Evolutionary conservation across 2,329 filamentous ascomycete species (phyloP), one percentile per base, ranked within the genome.

Genomic region (Pyricularia grisea): DNA sequence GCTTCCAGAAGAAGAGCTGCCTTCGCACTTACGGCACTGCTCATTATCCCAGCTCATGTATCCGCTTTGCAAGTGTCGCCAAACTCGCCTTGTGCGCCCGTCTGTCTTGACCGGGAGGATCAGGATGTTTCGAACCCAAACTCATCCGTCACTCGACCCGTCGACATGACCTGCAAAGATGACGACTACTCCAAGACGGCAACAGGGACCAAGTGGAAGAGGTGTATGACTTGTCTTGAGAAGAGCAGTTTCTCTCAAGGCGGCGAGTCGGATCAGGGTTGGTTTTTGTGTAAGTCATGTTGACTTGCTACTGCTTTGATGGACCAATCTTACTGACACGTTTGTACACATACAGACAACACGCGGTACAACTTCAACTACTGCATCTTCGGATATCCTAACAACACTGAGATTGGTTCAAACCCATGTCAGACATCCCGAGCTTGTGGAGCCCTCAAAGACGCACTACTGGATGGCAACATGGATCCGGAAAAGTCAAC

Each of bases 221-320:
- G 75, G 17, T 87, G 85, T 73, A 78, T 87, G 75, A 80, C 76
- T 55, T 87, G 85, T 73, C 77, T 87, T 31, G 82, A 87, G 73
- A 80, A 80, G 31, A 87, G 85, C 75, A 79, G 78, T 11, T 85
- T 81, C 70, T 74, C 77, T 2, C 77, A 82, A 50, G 83, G 80
- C 1, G 69, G 70, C 7, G 84, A 87, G 75, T 86, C 76, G 68
- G 85, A 87, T 71, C 83, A 85, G 70, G 78, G 79, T 66, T 87
- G 84, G 85, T 87, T 87, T 71, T 72, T 87, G 63, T 86, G 85
- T 87, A 79, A 77, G 84, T 77, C 12, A 9, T 14, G 17, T 68
- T 65, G 60, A 12, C 5, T 30, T 17, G 27, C 71, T 73, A 64
- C 76, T 23, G 11, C 36, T 42, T 9, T 28, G 23, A 30, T 2